Evolutionary conservation across 768 basidiomycete genomes (phyloP).

Genomic region (Podaxis carcinomalis): DNA sequence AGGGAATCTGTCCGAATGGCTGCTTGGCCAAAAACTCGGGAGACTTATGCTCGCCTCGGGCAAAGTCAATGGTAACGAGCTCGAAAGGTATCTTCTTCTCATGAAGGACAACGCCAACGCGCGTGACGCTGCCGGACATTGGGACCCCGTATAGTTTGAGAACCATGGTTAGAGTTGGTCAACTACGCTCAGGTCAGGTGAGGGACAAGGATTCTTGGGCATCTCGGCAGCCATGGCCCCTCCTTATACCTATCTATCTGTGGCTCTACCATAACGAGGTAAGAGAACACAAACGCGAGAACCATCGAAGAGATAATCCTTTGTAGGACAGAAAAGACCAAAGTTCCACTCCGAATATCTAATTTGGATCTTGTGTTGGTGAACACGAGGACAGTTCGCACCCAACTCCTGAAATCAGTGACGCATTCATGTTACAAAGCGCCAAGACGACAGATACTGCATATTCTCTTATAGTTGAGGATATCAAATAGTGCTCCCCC

Average conservation of each 20-base stretch:
- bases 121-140: constrained; percentile 37
- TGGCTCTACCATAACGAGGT: neutral
- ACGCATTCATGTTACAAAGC: too few species aligned
- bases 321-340: neutral
- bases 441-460: neutral
- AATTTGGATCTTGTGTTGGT: too few species aligned
- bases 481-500: neutral
- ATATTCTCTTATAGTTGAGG: neutral
- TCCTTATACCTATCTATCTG: neutral
- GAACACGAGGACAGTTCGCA: too few species aligned
- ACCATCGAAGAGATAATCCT: neutral
- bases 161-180: neutral
- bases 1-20: constrained; percentile 3
- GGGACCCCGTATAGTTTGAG: constrained; percentile 31
- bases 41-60: constrained; percentile 37
- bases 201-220: neutral
- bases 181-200: neutral
- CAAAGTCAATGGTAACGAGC: constrained; percentile 35
- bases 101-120: constrained; percentile 41
- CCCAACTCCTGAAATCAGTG: too few species aligned
- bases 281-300: neutral
- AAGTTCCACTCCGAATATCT: too few species aligned
- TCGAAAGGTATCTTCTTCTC: constrained; percentile 52
- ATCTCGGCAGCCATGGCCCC: neutral
- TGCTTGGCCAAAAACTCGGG: neutral